Evolutionary conservation across 208 protist genomes (phyloP).

Genomic region (Lotmaria passim): DNA sequence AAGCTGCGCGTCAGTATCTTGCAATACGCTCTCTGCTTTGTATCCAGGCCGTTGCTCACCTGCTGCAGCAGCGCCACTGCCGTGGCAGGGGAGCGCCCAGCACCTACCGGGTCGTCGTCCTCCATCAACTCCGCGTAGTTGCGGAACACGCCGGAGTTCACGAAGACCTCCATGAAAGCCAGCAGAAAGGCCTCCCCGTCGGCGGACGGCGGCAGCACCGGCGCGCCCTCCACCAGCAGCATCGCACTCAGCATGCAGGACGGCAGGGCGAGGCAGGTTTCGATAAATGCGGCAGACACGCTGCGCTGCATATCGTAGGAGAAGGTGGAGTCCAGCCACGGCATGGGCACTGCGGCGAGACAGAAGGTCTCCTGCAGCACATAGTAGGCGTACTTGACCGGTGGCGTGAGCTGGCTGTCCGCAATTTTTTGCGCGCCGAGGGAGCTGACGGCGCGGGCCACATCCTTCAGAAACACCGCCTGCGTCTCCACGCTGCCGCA

Average conservation of each 20-base stretch:
- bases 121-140: conserved; percentile 35
- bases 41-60: conserved; percentile 28
- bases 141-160: conserved; percentile 43
- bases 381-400: conserved; percentile 76
- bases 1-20: conserved; percentile 55
- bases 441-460: conserved; percentile 43
- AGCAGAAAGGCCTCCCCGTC: conserved; percentile 45
- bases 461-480: conserved; percentile 42
- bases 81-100: background rate
- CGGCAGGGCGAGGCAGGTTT: conserved; percentile 60
- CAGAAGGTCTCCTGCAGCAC: conserved; percentile 73
- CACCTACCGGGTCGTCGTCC: background rate
- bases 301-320: conserved; percentile 40
- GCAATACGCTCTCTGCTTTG: conserved; percentile 40
- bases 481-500: conserved; percentile 34
- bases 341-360: conserved; percentile 58
- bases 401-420: conserved; percentile 39
- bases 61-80: conserved; percentile 23
- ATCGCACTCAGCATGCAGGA: conserved; percentile 61
- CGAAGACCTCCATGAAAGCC: conserved; percentile 54
- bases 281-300: conserved; percentile 60
- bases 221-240: conserved; percentile 51
- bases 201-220: conserved; percentile 44
- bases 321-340: conserved; percentile 56
- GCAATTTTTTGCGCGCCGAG: conserved; percentile 26